Evolutionary conservation across 495 filamentous ascomycete species (phyloP).

Genomic region (Penicillium riverlandense): DNA sequence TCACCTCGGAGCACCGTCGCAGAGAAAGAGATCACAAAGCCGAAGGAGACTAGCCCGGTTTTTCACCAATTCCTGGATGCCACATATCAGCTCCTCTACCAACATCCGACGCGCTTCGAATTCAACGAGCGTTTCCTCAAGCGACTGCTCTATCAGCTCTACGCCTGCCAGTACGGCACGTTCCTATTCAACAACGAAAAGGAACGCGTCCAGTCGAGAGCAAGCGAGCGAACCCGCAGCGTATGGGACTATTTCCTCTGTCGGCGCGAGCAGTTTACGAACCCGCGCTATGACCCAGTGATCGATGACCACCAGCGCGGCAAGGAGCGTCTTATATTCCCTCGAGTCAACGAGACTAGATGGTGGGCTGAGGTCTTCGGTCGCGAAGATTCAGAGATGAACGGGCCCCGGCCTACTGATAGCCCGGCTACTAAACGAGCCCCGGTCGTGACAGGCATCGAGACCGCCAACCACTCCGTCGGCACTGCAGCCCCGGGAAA

Average conservation of each 20-base stretch:
- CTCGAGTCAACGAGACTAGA: conserved; percentile 55
- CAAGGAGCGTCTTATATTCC: conserved; percentile 79
- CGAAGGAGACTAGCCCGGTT: conserved; percentile 87
- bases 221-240: conserved; percentile 68
- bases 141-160: conserved; percentile 85
- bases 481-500: conserved; percentile 18
- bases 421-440: conserved; percentile 11
- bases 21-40: conserved; percentile 53
- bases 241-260: conserved; percentile 96
- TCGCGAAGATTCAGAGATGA: conserved; percentile 87
- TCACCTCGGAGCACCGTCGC: conserved; percentile 27
- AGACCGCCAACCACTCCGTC: conserved; percentile 32
- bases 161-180: conserved; percentile 94
- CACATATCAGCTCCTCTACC: conserved; percentile 82
- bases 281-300: conserved; percentile 65
- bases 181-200: conserved; percentile 96
- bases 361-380: conserved; percentile 95
- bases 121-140: conserved; percentile 95
- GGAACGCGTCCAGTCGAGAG: conserved; percentile 67
- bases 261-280: conserved; percentile 69
- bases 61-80: conserved; percentile 99
- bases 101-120: conserved; percentile 87
- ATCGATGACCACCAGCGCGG: conserved; percentile 73
- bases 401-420: conserved; percentile 44
- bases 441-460: conserved; percentile 40